Percentiles rank a stretch among this genome's conserved stretches.
phyloP scores from a whole-genome alignment of 306 rosid genomes.

The Quillaja saponaria region DNA sequence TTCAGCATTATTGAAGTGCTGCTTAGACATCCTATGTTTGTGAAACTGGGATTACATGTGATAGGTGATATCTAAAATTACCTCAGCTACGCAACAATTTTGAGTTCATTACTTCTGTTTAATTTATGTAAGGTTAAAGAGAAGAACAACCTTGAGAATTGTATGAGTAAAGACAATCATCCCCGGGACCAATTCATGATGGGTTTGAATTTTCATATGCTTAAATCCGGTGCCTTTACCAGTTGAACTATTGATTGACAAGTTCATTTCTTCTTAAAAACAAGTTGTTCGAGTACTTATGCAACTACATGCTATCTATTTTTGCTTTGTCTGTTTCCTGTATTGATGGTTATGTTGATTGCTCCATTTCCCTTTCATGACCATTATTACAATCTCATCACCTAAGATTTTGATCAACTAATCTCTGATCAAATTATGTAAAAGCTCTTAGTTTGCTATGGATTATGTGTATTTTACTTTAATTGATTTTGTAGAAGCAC shows the following conservation, averaged over 20 bases:
- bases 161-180: too few relatives aligned
- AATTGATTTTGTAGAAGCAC: constrained; percentile 29
- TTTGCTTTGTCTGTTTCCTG: not conserved
- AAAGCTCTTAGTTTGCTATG: constrained; percentile 8
- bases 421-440: not conserved
- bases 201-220: too few relatives aligned
- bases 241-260: too few relatives aligned
- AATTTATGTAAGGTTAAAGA: too few relatives aligned
- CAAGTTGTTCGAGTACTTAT: too few relatives aligned
- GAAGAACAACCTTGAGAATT: too few relatives aligned
- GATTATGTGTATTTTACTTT: constrained; percentile 18
- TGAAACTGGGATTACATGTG: not conserved
- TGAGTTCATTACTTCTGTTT: not conserved
- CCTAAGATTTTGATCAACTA: constrained; percentile 4
- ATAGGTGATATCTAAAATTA: not conserved
- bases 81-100: not conserved
- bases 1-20: constrained; percentile 25
- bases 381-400: not conserved
- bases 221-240: too few relatives aligned
- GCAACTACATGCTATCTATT: too few relatives aligned
- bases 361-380: constrained; percentile 17
- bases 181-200: too few relatives aligned
- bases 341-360: not conserved
- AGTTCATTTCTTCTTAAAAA: too few relatives aligned
- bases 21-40: constrained; percentile 1